Evolutionary conservation across 331 rosid species (phyloP), one percentile per base, ranked within the genome.

Genomic region (Ulmus americana): DNA sequence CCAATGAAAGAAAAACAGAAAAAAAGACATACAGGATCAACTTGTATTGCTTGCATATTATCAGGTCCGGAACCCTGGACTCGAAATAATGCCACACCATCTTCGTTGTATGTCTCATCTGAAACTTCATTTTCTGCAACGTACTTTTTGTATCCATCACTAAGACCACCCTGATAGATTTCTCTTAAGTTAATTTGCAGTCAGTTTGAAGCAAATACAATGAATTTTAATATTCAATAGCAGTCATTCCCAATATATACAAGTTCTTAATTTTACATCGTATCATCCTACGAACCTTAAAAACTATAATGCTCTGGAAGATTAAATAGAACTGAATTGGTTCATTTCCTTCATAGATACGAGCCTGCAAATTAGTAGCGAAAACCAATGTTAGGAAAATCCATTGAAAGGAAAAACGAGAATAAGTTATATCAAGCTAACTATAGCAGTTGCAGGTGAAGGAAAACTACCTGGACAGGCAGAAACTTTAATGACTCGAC

Each of bases 21-120:
- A 55, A 59, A 65, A 50, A 45, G 52, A 59, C 87, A 22, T 70
- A 94, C 99, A 5, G 96, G 61, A 51, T 90, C 96, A 63, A 90
- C 90, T 90, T 94, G 99, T 76, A 94, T 87, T 58, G 99, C 97
- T 81, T 94, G 99, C 99, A 94, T 94, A 80, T 85, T 94, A 20
- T 94, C 97, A 8, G 99, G 90, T 59, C 97, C 99, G 46, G 90
- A 61, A 70, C 99, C 99, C 74, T 94, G 99, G 69, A 94, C 85
- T 72, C 99, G 91, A 74, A 94, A 94, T 68, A 90, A 77, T 49
- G 99, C 99, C 68, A 90, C 66, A 53, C 92, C 87, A 47, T 87
- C 96, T 69, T 79, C 97, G 50, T 66, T 81, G 68, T 90, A 94
- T 56, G 99, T 94, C 65, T 80, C 90, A 68, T 90, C 99, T 39